phyloP scores from a whole-genome alignment of 805 yeast species.

The Candida ipomoeae region DNA sequence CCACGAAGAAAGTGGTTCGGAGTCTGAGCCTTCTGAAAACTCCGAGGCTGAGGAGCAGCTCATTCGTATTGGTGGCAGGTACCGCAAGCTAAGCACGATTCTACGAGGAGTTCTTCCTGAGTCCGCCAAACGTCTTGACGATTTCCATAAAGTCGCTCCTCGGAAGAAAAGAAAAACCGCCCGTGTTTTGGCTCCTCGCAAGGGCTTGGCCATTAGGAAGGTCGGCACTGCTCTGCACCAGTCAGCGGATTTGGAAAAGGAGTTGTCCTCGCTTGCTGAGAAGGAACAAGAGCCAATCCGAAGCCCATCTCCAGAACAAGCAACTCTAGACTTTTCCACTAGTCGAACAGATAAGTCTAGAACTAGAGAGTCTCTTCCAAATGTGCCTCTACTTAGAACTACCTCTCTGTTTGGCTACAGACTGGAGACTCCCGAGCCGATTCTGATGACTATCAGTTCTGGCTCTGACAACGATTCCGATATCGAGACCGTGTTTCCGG shows the following conservation, averaged over 20 bases:
- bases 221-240: conserved; percentile 2
- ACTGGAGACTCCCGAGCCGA: conserved; percentile 8
- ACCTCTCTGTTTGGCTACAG: conserved; percentile 6
- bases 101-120: conserved; percentile 38
- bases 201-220: conserved; percentile 36
- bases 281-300: not conserved
- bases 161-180: conserved; percentile 1
- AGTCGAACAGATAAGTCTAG: not conserved
- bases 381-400: not conserved
- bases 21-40: not conserved
- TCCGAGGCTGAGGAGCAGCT: conserved; percentile 14
- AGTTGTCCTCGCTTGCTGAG: conserved; percentile 3
- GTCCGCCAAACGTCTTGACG: conserved; percentile 32
- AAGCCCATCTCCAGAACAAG: not conserved
- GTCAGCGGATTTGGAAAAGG: conserved; percentile 10
- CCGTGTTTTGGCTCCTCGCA: conserved; percentile 18
- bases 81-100: conserved; percentile 26
- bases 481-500: not conserved
- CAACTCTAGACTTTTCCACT: not conserved
- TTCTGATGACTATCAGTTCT: conserved; percentile 2
- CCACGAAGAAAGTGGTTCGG: not conserved
- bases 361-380: not conserved
- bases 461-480: conserved; percentile 7
- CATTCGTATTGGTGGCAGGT: conserved; percentile 18
- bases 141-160: conserved; percentile 15